These are phyloP conservation scores for Daldinia grandis DNA, from an alignment of 495 filamentous ascomycete genomes.

Conservation along the genomic window DNA sequence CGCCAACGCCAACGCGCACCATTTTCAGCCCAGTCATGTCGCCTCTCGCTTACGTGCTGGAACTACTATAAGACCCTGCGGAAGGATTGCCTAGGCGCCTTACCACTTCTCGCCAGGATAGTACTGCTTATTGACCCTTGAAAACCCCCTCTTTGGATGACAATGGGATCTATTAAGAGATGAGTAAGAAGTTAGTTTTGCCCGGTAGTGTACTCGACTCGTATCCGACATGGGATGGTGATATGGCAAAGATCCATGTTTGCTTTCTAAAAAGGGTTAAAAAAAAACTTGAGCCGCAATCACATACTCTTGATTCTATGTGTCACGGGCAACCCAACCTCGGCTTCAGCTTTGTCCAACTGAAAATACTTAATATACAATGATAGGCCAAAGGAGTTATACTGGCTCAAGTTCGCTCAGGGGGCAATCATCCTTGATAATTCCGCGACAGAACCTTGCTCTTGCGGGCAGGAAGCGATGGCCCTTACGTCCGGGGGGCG, in stretches of 20 bases:
- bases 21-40: slow-evolving; percentile 33
- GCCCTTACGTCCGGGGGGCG: slow-evolving; percentile 39
- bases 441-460: slow-evolving; percentile 30
- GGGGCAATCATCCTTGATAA: slow-evolving; percentile 17
- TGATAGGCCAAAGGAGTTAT: slow-evolving; percentile 24
- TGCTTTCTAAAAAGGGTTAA: slow-evolving; percentile 4
- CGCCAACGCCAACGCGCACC: slow-evolving; percentile 25
- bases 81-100: slow-evolving; percentile 16
- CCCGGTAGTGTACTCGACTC: slow-evolving; percentile 16
- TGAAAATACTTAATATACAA: slow-evolving; percentile 16
- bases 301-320: slow-evolving; percentile 7
- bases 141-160: slow-evolving; percentile 1
- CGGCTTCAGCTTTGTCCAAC: slow-evolving; percentile 2
- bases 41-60: slow-evolving; percentile 18
- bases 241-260: slow-evolving; percentile 22
- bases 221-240: slow-evolving; percentile 11
- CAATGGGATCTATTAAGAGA: slow-evolving; percentile 9
- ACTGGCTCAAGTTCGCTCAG: slow-evolving; percentile 5
- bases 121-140: slow-evolving; percentile 9
- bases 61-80: slow-evolving; percentile 4
- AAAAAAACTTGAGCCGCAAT: slow-evolving; percentile 35
- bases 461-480: slow-evolving; percentile 30
- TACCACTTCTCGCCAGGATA: slow-evolving; percentile 8
- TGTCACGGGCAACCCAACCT: neutral
- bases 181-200: slow-evolving; percentile 7